A percentile compares a stretch with the other conserved stretches of the same genome.
phyloP scores from a whole-genome alignment of 768 basidiomycete species.

The Punctularia strigosozonata region DNA sequence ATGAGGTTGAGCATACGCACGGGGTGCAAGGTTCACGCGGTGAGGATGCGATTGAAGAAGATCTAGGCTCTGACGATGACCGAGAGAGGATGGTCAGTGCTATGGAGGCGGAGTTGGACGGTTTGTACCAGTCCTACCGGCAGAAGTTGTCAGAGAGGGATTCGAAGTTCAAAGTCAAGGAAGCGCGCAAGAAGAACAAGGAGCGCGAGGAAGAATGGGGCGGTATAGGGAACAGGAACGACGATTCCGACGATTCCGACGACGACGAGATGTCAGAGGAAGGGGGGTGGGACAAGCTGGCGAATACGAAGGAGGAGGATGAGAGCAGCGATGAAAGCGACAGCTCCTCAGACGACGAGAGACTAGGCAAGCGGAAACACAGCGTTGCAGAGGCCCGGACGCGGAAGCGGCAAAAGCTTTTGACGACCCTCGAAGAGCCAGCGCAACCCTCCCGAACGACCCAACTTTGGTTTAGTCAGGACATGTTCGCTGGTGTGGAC shows the following conservation, averaged over 20 bases:
- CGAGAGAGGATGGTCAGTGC: conserved; percentile 41
- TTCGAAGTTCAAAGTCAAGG: conserved; percentile 76
- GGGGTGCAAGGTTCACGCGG: conserved; percentile 24
- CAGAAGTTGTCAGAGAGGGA: conserved; percentile 73
- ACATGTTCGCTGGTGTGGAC: conserved; percentile 56
- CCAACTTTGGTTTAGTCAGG: conserved; percentile 93
- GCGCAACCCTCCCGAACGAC: conserved; percentile 40
- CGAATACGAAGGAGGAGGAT: conserved; percentile 40
- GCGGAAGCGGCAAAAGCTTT: conserved; percentile 41
- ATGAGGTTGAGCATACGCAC: conserved; percentile 23
- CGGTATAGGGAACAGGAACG: conserved; percentile 42
- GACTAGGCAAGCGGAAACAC: conserved; percentile 27
- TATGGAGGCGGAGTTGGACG: conserved; percentile 83
- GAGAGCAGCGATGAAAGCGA: conserved; percentile 39
- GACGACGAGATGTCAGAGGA: conserved; percentile 25
- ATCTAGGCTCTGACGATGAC: conserved; percentile 59
- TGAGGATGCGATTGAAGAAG: conserved; percentile 28
- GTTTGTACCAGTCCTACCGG: conserved; percentile 80
- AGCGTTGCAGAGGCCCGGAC: conserved; percentile 17
- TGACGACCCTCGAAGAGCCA: conserved; percentile 33
- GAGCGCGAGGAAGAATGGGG: conserved; percentile 68
- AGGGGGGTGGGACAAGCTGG: conserved; percentile 66
- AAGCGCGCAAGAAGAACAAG: conserved; percentile 61
- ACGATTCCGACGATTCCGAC: conserved; percentile 27
- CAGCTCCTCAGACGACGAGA: conserved; percentile 27